Evolutionary conservation across 2,329 filamentous ascomycete genomes (phyloP), one percentile per base, ranked within the genome.

Genomic region (Fusarium sulawesiense): DNA sequence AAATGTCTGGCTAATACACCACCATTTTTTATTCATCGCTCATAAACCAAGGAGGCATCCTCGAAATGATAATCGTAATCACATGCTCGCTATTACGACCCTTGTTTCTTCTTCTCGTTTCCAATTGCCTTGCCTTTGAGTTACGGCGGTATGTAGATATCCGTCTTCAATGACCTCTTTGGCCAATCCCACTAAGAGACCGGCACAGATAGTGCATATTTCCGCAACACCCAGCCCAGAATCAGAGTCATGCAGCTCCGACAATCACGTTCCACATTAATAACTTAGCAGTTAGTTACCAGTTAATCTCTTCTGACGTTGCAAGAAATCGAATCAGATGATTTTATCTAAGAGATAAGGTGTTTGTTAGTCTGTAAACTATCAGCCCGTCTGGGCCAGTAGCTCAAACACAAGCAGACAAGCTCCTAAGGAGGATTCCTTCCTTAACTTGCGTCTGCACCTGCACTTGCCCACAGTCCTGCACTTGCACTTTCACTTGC

Each of bases 71-170:
- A 45, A 44, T 10, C 44, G 32, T 62, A 23, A 60, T 68, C 67
- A 69, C 68, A 71, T 71, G 68, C 58, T 55, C 60, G 44, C 25
- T 41, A 23, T 51, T 41, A 41, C 32, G 37, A 51, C 21, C 23
- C 58, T 53, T 68, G 57, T 16, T 48, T 48, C 11, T 64, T 56
- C 32, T 60, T 37, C 23, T 56, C 45, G 55, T 47, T 69, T 54
- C 34, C 61, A 70, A 56, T 34, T 47, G 48, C 32, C 32, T 27
- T 21, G 21, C 10, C 16, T 41, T 34, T 54, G 30, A 49, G 29
- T 40, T 55, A 44, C 64, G 55, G 68, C 67, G 68, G 68, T 70
- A 70, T 70, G 68, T 70, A 70, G 55, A 71, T 70, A 70, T 57
- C 68, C 68, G 64, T 57, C 56, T 47, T 30, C 27, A 5, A 4